A percentile compares a stretch with the other conserved stretches of the same genome.
phyloP scores from a whole-genome alignment of 768 basidiomycete genomes.

The Boletus sensibilis region DNA sequence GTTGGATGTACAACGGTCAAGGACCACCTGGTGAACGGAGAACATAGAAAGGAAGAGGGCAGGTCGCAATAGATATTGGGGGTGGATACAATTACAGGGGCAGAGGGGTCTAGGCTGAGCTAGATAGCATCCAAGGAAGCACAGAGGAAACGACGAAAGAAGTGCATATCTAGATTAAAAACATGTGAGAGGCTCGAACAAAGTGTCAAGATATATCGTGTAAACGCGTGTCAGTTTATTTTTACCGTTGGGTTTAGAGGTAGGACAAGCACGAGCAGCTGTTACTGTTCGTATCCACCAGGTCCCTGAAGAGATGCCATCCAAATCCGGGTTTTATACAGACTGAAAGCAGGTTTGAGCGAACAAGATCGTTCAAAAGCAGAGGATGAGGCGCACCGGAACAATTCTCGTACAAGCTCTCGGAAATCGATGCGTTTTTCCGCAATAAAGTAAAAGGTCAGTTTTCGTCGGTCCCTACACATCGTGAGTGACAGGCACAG shows the following conservation, averaged over 20 bases:
- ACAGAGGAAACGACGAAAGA: background rate
- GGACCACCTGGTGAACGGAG: background rate
- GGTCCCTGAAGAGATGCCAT: conserved; percentile 79
- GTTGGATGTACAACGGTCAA: background rate
- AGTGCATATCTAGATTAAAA: conserved; percentile 34
- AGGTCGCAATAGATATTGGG: conserved; percentile 22
- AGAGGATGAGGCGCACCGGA: conserved; percentile 52
- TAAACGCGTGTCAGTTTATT: conserved; percentile 14
- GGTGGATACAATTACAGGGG: conserved; percentile 26
- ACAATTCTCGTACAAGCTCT: conserved; percentile 92
- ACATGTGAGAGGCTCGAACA: conserved; percentile 6
- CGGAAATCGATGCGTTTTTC: conserved; percentile 96
- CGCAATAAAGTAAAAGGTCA: conserved; percentile 97
- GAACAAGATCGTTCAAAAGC: conserved; percentile 6
- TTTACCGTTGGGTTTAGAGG: conserved; percentile 7
- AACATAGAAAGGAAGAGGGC: background rate
- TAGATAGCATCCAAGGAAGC: conserved; percentile 29
- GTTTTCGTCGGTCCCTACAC: conserved; percentile 90
- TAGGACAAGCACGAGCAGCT: conserved; percentile 1
- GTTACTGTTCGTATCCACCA: conserved; percentile 43
- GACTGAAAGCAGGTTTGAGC: conserved; percentile 37
- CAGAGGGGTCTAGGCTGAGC: conserved; percentile 30
- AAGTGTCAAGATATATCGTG: conserved; percentile 27
- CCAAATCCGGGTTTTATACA: conserved; percentile 96
- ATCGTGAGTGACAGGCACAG: background rate